Percentiles rank a stretch among this genome's conserved stretches.
Conservation (phyloP, 768 basidiomycete genomes). For the Lanmaoa pseudosensibilis region DNA sequence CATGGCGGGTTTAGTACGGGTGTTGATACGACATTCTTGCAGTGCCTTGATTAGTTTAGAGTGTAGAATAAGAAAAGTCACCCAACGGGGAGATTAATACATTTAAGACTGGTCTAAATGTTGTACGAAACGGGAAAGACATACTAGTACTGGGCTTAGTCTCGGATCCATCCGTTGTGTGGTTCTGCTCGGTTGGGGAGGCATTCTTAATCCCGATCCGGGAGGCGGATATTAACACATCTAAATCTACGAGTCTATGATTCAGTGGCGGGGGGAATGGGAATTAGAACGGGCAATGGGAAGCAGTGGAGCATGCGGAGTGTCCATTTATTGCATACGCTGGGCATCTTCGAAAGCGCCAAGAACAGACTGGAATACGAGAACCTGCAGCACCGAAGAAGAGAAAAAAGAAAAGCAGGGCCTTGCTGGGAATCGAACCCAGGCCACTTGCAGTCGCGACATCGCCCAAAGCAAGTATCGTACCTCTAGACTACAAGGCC, state of each 20-base stretch:
- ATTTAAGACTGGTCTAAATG: too few species aligned
- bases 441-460: slow-evolving; percentile 33
- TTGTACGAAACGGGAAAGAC: too few species aligned
- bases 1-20: not conserved
- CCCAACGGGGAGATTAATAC: too few species aligned
- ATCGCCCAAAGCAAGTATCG: slow-evolving; percentile 36
- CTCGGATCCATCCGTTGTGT: too few species aligned
- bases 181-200: not conserved
- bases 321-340: not conserved
- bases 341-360: not conserved
- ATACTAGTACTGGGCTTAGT: too few species aligned
- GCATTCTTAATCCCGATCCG: not conserved
- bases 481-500: slow-evolving; percentile 39
- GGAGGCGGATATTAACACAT: not conserved
- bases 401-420: slow-evolving; percentile 20
- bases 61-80: not conserved
- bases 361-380: not conserved
- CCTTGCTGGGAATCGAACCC: slow-evolving; percentile 43
- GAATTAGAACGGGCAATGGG: not conserved
- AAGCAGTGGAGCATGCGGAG: too few species aligned
- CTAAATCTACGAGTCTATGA: not conserved
- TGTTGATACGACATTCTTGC: not conserved
- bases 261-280: not conserved
- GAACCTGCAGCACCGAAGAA: not conserved
- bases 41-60: not conserved